A percentile compares a stretch with the other conserved stretches of the same genome.
phyloP scores from a whole-genome alignment of 108 stramenopile species.

The Skeletonema tropicum region DNA sequence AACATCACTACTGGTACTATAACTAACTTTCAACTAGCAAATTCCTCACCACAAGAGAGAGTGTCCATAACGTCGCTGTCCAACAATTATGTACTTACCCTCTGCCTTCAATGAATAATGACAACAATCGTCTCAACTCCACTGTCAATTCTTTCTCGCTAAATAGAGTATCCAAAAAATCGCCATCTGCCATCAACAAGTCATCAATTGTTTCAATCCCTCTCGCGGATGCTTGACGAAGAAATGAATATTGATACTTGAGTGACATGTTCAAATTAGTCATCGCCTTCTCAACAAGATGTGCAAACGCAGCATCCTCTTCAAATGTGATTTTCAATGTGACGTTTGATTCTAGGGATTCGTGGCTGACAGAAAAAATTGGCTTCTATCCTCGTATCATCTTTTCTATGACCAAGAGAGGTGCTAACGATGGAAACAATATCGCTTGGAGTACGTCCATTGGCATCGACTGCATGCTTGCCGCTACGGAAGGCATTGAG shows the following conservation, averaged over 20 bases:
- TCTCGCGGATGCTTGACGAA: background rate
- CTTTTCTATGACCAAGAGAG: background rate
- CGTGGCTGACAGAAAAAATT: background rate
- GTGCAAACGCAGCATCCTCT: background rate
- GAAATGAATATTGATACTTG: background rate
- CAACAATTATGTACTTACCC: background rate
- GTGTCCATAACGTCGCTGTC: too few species aligned
- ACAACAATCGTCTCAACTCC: background rate
- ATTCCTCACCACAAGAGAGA: too few species aligned
- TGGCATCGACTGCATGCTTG: background rate
- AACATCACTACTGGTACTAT: too few species aligned
- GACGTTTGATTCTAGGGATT: background rate
- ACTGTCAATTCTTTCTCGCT: background rate
- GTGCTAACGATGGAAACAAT: background rate
- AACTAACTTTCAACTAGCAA: too few species aligned
- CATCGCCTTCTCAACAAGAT: constrained; percentile 1
- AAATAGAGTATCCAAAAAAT: background rate
- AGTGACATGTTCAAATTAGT: background rate
- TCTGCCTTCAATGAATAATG: background rate
- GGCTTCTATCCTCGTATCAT: background rate
- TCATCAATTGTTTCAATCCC: background rate
- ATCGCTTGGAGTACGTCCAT: background rate
- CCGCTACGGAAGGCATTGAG: background rate
- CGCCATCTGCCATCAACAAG: background rate
- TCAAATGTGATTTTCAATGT: background rate